Evolutionary conservation across 2,329 filamentous ascomycete genomes (phyloP), one percentile per base, ranked within the genome.

Genomic region (Ceratocystis alfenasii): DNA sequence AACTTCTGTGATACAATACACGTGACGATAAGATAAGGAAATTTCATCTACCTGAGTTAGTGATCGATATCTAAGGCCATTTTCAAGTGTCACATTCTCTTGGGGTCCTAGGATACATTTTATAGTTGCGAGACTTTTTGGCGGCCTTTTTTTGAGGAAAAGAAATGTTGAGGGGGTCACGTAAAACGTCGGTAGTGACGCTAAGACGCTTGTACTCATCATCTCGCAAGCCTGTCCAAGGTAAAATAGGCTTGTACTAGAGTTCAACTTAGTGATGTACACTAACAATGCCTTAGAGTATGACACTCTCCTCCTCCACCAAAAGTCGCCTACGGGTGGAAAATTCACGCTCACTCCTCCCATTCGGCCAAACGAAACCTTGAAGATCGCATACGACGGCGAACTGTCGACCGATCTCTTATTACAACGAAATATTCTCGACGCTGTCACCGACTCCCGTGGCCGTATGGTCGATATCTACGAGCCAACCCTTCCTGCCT

Each of bases 401-500:
- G 72, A 72, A 0, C 70, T 87, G 10, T 68, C 73, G 0, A 80
- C 82, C 64, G 74, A 76, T 64, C 79, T 84, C 46, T 81, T 91
- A 66, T 87, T 92, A 70, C 87, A 87, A 48, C 82, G 80, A 68
- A 74, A 75, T 50, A 73, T 81, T 3, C 80, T 87, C 68, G 84
- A 88, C 69, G 71, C 79, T n/a, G 76, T 90, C 10, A 73, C 75
- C 46, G 81, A 85, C 60, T 78, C 76, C 68, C 81, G 70, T 2
- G 79, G 78, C 36, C 72, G 76, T 8, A 72, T 78, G 3, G 83
- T 82, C 67, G 78, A 84, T 68, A 71, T 90, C 50, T 81, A 82
- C 65, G 81, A 84, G 69, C 87, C 88, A 17, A 86, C 86, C 0
- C 76, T 94, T 66, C 85, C 86, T 61, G 86, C 90, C 74, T 92